A percentile compares a stretch with the other conserved stretches of the same genome.
Conservation (phyloP, 129 eudicot species). For the Helianthus annuus region HanXRQr2.0-SUNRISE NC_035441.2:125167815-125168314, state of each 20-base stretch:
- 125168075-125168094: constrained; percentile 39
- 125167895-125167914: constrained; percentile 42
- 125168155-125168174: constrained; percentile 83
- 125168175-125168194: constrained; percentile 97
- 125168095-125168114: constrained; percentile 72
- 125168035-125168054: constrained; percentile 42
- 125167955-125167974: constrained; percentile 39
- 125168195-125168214: constrained; percentile 75
- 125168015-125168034: constrained; percentile 40
- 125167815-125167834: constrained; percentile 39
- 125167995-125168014: constrained; percentile 38
- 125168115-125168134: constrained; percentile 62
- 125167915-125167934: constrained; percentile 51
- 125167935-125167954: constrained; percentile 60
- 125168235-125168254: constrained; percentile 92
- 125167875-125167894: constrained; percentile 60
- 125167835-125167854: constrained; percentile 36
- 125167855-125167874: constrained; percentile 31
- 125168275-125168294: constrained; percentile 88
- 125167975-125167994: constrained; percentile 45
- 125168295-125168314: constrained; percentile 93
- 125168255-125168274: constrained; percentile 79
- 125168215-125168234: constrained; percentile 91
- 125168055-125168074: constrained; percentile 37
- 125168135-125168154: constrained; percentile 72